Conservation (phyloP, 805 yeast genomes). For the Yarrowia hollandica region DNA sequence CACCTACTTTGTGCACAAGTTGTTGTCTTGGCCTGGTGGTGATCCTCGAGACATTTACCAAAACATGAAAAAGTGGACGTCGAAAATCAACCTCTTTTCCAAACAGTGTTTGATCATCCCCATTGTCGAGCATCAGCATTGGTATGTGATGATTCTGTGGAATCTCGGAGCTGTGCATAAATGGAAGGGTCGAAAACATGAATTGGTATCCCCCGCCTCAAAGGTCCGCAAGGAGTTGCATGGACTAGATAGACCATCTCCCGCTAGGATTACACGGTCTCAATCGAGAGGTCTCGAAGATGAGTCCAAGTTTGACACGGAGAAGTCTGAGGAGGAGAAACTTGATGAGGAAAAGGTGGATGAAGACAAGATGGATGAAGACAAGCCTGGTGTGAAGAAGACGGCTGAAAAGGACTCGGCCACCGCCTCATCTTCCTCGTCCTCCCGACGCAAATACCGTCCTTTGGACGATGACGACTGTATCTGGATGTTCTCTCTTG, state of each 20-base stretch:
- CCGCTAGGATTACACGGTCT: not conserved
- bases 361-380: not conserved
- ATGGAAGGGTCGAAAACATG: not conserved
- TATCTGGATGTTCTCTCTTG: slow-evolving; percentile 55
- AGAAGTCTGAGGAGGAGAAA: not conserved
- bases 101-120: slow-evolving; percentile 72
- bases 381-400: not conserved
- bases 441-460: too few species aligned
- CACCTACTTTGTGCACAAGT: slow-evolving; percentile 76
- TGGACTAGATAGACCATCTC: not conserved
- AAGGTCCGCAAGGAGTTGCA: not conserved
- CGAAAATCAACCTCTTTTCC: slow-evolving; percentile 60
- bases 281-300: not conserved
- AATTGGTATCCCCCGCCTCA: not conserved
- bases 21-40: slow-evolving; percentile 39
- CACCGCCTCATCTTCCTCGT: too few species aligned
- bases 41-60: slow-evolving; percentile 1
- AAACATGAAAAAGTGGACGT: slow-evolving; percentile 70
- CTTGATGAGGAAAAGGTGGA: too few species aligned
- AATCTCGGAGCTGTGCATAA: slow-evolving; percentile 43
- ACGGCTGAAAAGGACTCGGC: not conserved
- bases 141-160: slow-evolving; percentile 80
- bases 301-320: too few species aligned
- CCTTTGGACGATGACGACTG: slow-evolving; percentile 17
- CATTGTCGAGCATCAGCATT: slow-evolving; percentile 75